A percentile compares a stretch with the other conserved stretches of the same genome.
Conservation (phyloP, 1,284 basidiomycete genomes). For the Cystobasidiaceae sp. region DNA sequence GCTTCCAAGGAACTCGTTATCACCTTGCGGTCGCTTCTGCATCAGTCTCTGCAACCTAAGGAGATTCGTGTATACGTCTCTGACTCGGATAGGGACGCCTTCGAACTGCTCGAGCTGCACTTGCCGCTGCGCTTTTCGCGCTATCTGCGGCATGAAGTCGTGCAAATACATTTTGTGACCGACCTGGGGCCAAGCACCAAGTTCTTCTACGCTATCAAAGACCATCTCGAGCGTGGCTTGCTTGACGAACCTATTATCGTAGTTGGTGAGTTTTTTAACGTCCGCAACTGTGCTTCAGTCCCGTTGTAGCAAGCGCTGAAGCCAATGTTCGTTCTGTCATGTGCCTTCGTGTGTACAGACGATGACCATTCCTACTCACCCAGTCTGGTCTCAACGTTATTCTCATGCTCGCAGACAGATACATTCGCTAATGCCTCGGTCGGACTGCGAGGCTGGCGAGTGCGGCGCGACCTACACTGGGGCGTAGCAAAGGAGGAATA, state of each 20-base stretch:
- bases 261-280: background rate
- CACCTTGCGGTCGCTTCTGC: slow-evolving; percentile 6
- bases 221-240: background rate
- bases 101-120: background rate
- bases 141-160: background rate
- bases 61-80: slow-evolving; percentile 20
- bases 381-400: background rate
- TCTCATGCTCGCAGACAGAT: background rate
- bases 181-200: slow-evolving; percentile 24
- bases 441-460: slow-evolving; percentile 22
- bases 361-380: slow-evolving; percentile 28
- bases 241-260: slow-evolving; percentile 4
- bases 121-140: background rate
- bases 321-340: too few relatives aligned
- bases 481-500: slow-evolving; percentile 11
- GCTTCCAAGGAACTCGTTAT: slow-evolving; percentile 9
- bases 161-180: background rate
- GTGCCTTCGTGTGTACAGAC: slow-evolving; percentile 6
- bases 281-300: too few relatives aligned
- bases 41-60: background rate
- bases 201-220: slow-evolving; percentile 22
- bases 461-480: slow-evolving; percentile 14
- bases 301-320: background rate
- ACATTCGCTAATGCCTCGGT: background rate
- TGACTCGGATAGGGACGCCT: background rate